A percentile compares a stretch with the other conserved stretches of the same genome.
Conservation (phyloP, 2,329 filamentous ascomycete genomes). For the Arthroderma uncinatum region DNA sequence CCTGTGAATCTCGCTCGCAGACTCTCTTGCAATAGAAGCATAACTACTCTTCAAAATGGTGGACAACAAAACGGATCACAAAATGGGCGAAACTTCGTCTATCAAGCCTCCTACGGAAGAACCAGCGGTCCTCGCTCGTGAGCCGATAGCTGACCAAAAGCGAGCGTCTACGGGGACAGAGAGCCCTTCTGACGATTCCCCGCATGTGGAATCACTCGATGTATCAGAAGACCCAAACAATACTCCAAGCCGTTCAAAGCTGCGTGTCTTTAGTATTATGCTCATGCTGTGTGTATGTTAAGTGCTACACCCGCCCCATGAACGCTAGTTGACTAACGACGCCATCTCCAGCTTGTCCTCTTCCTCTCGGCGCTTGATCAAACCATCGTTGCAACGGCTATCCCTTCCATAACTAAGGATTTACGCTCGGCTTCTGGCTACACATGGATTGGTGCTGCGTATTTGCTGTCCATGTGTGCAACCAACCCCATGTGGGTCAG, state of each 20-base stretch:
- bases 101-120: not conserved
- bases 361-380: slow-evolving; percentile 31
- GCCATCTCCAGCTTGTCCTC: slow-evolving; percentile 9
- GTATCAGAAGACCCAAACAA: not conserved
- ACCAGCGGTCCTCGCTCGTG: too few species aligned
- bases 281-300: not conserved
- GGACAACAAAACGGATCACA: not conserved
- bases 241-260: not conserved
- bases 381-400: slow-evolving; percentile 51
- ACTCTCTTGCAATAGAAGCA: not conserved
- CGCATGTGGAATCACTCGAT: not conserved
- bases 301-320: too few species aligned
- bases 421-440: slow-evolving; percentile 59
- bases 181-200: not conserved
- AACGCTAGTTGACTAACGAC: not conserved
- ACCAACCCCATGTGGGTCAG: slow-evolving; percentile 61
- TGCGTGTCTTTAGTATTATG: not conserved
- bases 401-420: slow-evolving; percentile 51
- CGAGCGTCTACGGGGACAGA: not conserved
- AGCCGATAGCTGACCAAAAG: not conserved
- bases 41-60: not conserved
- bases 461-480: slow-evolving; percentile 59
- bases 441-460: slow-evolving; percentile 67
- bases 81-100: not conserved
- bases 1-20: not conserved